phyloP scores from a whole-genome alignment of 2,329 filamentous ascomycete genomes.

The Sphaerulina musiva region DNA sequence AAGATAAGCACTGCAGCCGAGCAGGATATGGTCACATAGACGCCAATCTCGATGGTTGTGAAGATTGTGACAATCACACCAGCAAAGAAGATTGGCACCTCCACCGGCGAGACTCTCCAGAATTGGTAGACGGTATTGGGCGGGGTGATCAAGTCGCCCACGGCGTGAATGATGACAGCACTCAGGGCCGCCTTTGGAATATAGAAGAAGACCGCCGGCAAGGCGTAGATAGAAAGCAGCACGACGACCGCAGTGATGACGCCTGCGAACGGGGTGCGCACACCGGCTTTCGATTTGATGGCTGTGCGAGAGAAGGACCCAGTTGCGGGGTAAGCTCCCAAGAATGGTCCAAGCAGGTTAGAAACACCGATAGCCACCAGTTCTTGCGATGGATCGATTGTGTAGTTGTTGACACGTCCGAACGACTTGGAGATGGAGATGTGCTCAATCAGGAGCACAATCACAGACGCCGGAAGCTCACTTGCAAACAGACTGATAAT shows the following conservation, averaged over 20 bases:
- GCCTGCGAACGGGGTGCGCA: constrained; percentile 83
- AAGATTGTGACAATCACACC: constrained; percentile 90
- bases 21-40: constrained; percentile 76
- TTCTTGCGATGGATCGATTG: constrained; percentile 91
- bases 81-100: constrained; percentile 86
- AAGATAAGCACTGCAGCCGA: constrained; percentile 75
- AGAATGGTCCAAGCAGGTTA: constrained; percentile 83
- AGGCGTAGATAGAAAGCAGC: constrained; percentile 79
- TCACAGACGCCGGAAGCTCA: constrained; percentile 76
- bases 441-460: constrained; percentile 94
- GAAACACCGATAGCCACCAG: constrained; percentile 88
- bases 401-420: constrained; percentile 91
- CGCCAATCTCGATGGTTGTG: constrained; percentile 79
- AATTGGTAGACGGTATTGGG: constrained; percentile 92
- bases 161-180: constrained; percentile 91
- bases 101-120: constrained; percentile 85
- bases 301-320: constrained; percentile 95
- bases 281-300: constrained; percentile 94
- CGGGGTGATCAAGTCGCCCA: constrained; percentile 83
- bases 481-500: constrained; percentile 63
- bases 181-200: constrained; percentile 76
- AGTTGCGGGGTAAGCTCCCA: constrained; percentile 86
- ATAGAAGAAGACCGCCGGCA: constrained; percentile 87
- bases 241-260: constrained; percentile 82
- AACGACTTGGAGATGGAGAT: constrained; percentile 98